A percentile compares a stretch with the other conserved stretches of the same genome.
These are phyloP conservation scores for Cadophora sp. DNA, from an alignment of 2,329 filamentous ascomycete genomes.

Conservation along the genomic window DNA sequence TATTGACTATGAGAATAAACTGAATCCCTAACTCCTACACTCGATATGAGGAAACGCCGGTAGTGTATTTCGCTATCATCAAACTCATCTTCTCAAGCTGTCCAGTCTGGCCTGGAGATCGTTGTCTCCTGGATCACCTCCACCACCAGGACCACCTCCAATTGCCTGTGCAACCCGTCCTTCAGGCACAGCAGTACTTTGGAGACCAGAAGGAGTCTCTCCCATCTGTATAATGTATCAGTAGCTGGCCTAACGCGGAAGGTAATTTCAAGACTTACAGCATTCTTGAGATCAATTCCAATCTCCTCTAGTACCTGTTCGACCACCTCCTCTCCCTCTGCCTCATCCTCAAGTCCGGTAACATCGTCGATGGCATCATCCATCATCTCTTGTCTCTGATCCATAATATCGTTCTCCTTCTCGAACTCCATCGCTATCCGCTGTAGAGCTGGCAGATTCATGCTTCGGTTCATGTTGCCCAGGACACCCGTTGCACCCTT, in stretches of 20 bases:
- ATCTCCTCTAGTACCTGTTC: conserved; percentile 98
- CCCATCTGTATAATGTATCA: conserved; percentile 69
- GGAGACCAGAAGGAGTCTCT: conserved; percentile 86
- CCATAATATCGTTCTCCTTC: conserved; percentile 99
- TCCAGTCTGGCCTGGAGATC: conserved; percentile 94
- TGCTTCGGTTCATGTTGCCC: conserved; percentile 95
- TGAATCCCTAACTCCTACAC: conserved; percentile 28
- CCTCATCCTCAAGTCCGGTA: conserved; percentile 87
- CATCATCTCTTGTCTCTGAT: conserved; percentile 99
- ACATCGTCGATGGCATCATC: conserved; percentile 98
- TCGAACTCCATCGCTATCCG: conserved; percentile 99
- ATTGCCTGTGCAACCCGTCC: conserved; percentile 86
- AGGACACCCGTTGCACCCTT: conserved; percentile 93
- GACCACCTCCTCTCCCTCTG: conserved; percentile 95
- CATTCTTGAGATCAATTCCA: conserved; percentile 88
- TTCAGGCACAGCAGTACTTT: conserved; percentile 75
- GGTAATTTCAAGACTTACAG: conserved; percentile 64
- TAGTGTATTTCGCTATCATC: conserved; percentile 16
- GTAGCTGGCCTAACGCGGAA: conserved; percentile 4
- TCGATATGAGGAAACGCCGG: conserved; percentile 32
- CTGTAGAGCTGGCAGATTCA: conserved; percentile 95
- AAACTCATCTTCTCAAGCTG: conserved; percentile 61
- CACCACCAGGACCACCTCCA: conserved; percentile 72
- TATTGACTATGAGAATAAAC: conserved; percentile 14
- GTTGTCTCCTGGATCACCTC: conserved; percentile 72